Conservation (phyloP, 2,329 filamentous ascomycete species). For the Trichoderma atrobrunneum region DNA sequence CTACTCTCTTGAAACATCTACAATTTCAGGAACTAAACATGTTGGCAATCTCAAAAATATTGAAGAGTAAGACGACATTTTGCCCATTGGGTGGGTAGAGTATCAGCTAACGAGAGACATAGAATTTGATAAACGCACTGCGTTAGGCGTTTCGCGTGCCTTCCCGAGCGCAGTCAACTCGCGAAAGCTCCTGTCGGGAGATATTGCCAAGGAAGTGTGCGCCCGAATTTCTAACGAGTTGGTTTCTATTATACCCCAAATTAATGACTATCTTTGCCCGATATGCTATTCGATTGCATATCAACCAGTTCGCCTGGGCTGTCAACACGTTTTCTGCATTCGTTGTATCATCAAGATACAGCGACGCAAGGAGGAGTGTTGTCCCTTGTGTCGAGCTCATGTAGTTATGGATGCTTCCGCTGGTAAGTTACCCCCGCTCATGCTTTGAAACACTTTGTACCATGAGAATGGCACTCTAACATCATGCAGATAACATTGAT, state of each 20-base stretch:
- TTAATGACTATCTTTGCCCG: constrained; percentile 82
- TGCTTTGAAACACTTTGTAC: neutral
- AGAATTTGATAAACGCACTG: constrained; percentile 87
- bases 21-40: constrained; percentile 84
- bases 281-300: constrained; percentile 78
- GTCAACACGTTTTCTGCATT: constrained; percentile 79
- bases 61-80: constrained; percentile 65
- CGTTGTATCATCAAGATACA: constrained; percentile 80
- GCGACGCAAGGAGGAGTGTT: constrained; percentile 62
- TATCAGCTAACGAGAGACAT: constrained; percentile 28
- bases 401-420: constrained; percentile 69
- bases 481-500: constrained; percentile 63
- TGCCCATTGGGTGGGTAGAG: no score
- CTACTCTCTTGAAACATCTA: constrained; percentile 71
- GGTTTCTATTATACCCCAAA: constrained; percentile 69
- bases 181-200: constrained; percentile 60
- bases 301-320: constrained; percentile 73
- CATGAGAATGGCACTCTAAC: neutral
- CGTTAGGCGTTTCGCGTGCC: constrained; percentile 62
- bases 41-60: constrained; percentile 73
- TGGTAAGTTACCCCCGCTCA: constrained; percentile 42
- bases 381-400: constrained; percentile 72
- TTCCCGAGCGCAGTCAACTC: constrained; percentile 60
- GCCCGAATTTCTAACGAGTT: constrained; percentile 71
- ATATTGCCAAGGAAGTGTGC: constrained; percentile 72